Percentiles rank a stretch among this genome's conserved stretches.
Conservation (phyloP, 192 early-diverging fungal species). For the Coemansia sp. region DNA sequence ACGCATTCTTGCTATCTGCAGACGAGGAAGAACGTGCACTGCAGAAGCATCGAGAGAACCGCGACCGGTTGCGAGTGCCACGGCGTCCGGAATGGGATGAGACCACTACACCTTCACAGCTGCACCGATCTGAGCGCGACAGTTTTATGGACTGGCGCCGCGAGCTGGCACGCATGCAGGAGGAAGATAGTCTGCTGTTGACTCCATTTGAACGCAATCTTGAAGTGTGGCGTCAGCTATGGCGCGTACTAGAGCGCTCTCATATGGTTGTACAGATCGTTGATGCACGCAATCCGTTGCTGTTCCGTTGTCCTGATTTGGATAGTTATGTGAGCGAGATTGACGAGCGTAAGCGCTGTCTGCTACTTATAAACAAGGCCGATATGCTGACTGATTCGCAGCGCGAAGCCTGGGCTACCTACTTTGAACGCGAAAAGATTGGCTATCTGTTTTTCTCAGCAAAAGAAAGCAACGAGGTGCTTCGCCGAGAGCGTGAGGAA, state of each 20-base stretch:
- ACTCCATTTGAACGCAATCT: conserved; percentile 99
- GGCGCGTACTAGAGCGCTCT: conserved; percentile 97
- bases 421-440: conserved; percentile 80
- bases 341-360: conserved; percentile 76
- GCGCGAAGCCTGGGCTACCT: conserved; percentile 85
- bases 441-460: conserved; percentile 94
- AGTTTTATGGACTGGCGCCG: conserved; percentile 92
- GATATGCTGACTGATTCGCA: conserved; percentile 91
- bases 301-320: conserved; percentile 88
- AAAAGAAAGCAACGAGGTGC: conserved; percentile 70
- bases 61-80: conserved; percentile 78
- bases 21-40: conserved; percentile 77
- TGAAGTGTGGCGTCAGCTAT: conserved; percentile 98
- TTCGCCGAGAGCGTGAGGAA: conserved; percentile 49
- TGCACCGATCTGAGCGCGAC: conserved; percentile 81
- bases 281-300: conserved; percentile 92
- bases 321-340: conserved; percentile 91
- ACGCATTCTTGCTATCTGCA: conserved; percentile 79
- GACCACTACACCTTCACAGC: conserved; percentile 74
- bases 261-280: conserved; percentile 98
- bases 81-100: conserved; percentile 86
- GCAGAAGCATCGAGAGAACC: conserved; percentile 73
- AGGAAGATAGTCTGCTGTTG: conserved; percentile 87
- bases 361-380: conserved; percentile 97
- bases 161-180: conserved; percentile 80